A percentile compares a stretch with the other conserved stretches of the same genome.
Conservation (phyloP, 73 alveolate genomes). For the Uronychia binucleata region DNA sequence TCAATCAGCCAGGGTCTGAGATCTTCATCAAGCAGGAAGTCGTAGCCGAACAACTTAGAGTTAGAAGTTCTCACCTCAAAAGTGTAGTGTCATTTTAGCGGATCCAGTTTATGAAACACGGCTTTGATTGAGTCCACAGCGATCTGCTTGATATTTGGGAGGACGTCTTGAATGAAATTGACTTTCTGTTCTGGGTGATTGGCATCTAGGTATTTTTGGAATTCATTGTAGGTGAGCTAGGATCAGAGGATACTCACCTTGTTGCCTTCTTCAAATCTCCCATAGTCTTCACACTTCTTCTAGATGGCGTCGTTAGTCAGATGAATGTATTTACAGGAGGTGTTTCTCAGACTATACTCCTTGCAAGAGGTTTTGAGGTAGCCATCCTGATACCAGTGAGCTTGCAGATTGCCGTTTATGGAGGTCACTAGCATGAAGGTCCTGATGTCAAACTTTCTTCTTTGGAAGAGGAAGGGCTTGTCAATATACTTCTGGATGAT, state of each 20-base stretch:
- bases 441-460: conserved; percentile 76
- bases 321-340: conserved; percentile 61
- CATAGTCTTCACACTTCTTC: conserved; percentile 71
- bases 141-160: conserved; percentile 59
- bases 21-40: conserved; percentile 70
- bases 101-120: conserved; percentile 30
- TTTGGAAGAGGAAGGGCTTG: conserved; percentile 60
- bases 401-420: conserved; percentile 53
- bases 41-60: conserved; percentile 33
- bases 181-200: conserved; percentile 55
- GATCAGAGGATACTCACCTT: conserved; percentile 49
- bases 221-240: conserved; percentile 59
- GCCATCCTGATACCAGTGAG: conserved; percentile 67
- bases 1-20: conserved; percentile 85
- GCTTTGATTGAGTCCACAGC: conserved; percentile 21
- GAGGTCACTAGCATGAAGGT: conserved; percentile 57
- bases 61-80: conserved; percentile 10
- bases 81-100: conserved; percentile 17
- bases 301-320: conserved; percentile 82
- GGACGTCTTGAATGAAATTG: conserved; percentile 39
- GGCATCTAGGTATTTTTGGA: conserved; percentile 50
- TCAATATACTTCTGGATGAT: conserved; percentile 75
- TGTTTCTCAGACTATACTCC: conserved; percentile 53
- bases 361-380: conserved; percentile 67
- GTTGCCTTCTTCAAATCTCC: conserved; percentile 76